Base-by-base conservation (phyloP, 202 grass and related monocot species). In the Tripidium arundinaceum region DNA sequence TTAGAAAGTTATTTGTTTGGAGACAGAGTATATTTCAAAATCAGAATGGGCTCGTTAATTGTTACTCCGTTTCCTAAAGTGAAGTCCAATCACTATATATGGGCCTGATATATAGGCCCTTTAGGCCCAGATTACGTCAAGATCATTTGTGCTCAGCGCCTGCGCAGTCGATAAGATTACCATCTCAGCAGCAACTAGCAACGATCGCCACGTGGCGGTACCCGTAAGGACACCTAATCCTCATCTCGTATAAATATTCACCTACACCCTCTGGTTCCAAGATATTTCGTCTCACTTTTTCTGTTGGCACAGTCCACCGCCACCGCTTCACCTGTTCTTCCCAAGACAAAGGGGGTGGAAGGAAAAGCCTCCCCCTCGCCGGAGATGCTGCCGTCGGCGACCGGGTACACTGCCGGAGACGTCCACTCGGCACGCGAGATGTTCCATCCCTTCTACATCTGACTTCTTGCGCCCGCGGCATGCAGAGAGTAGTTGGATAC, bases 341-440 rank as follows among this genome's bases (percentile, higher is more conserved):
- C 24, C 16, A 29, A 4, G 13, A 5, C 24, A 9, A 15, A 28
- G 40, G 40, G 22, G 22, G n/a, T n/a, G n/a, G n/a, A n/a, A 40
- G 22, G 26, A 46, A n/a, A 28, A 70, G 13, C 41, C 68, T 46
- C 46, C 40, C 38, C 26, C 42, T 71, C 69, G 28, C 42, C 68
- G 59, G 70, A 74, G 69, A 82, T 82, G 80, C 80, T 74, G 70
- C 80, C 80, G 59, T 74, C 70, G 59, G 42, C 70, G 59, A 82
- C 43, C 0, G 58, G 6, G 3, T 6, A 65, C 80, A 52, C 72
- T 31, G 43, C 58, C 22, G 70, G 59, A 31, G 70, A 57, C 45
- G 58, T 65, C 60, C 33, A 75, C 70, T 83, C 80, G 80, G 59
- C 70, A n/a, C 80, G 80, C 15, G 80, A 83, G 80, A 83, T 75